These are phyloP conservation scores for Castanea mollissima DNA, from an alignment of 306 rosid genomes.

Conservation along the genomic window DNA sequence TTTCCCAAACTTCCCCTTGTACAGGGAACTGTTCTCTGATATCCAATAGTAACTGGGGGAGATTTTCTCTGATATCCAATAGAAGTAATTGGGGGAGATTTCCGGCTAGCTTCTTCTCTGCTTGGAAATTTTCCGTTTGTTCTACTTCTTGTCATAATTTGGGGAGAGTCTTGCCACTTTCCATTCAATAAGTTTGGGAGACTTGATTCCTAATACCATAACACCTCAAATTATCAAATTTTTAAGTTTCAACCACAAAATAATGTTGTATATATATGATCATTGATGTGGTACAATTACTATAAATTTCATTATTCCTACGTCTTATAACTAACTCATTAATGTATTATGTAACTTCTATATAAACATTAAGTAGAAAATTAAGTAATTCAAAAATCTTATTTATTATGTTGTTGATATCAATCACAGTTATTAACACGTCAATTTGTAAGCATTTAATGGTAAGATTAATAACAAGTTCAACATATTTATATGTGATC, in stretches of 20 bases:
- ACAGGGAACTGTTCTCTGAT: conserved; percentile 72
- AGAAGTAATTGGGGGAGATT: conserved; percentile 58
- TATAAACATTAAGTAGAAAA: too few relatives aligned
- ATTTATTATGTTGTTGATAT: too few relatives aligned
- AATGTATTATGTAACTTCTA: too few relatives aligned
- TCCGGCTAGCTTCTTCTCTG: conserved; percentile 57
- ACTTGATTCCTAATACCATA: conserved; percentile 63
- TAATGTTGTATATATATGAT: not conserved
- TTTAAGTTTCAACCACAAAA: not conserved
- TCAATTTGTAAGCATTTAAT: too few relatives aligned
- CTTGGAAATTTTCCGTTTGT: conserved; percentile 55
- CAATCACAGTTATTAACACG: too few relatives aligned
- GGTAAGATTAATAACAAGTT: too few relatives aligned
- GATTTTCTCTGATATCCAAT: conserved; percentile 63
- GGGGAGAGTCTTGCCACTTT: conserved; percentile 48
- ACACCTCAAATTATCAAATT: not conserved
- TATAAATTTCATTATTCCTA: too few relatives aligned
- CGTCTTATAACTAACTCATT: too few relatives aligned
- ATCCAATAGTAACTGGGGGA: conserved; percentile 49
- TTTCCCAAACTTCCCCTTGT: conserved; percentile 66
- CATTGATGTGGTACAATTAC: too few relatives aligned
- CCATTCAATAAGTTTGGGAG: conserved; percentile 58
- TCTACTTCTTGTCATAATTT: conserved; percentile 67
- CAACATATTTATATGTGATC: not conserved
- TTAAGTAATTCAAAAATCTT: too few relatives aligned